Evolutionary conservation across 148 eudicot genomes (phyloP).

Genomic region (Camellia sinensis): DNA sequence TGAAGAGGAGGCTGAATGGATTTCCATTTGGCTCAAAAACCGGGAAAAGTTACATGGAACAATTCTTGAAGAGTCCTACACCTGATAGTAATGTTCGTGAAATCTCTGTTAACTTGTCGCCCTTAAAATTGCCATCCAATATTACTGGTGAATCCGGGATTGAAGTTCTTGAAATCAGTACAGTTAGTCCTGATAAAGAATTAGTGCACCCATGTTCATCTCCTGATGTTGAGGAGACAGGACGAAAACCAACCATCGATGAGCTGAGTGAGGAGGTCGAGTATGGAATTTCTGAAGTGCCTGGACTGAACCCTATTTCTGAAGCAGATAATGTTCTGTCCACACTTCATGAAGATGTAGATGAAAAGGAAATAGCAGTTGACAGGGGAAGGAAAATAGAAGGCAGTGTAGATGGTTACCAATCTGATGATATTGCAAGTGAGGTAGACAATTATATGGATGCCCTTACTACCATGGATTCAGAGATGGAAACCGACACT

Average conservation of each 20-base stretch:
- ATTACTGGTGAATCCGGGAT: slow-evolving; percentile 39
- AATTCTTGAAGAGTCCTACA: slow-evolving; percentile 51
- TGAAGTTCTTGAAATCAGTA: slow-evolving; percentile 47
- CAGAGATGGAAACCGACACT: slow-evolving; percentile 76
- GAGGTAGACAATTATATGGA: slow-evolving; percentile 78
- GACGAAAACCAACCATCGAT: slow-evolving; percentile 28
- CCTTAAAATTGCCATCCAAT: slow-evolving; percentile 33
- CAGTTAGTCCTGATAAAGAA: slow-evolving; percentile 44
- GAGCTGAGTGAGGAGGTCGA: slow-evolving; percentile 28
- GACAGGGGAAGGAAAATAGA: slow-evolving; percentile 42
- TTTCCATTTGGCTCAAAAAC: slow-evolving; percentile 54
- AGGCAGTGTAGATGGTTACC: slow-evolving; percentile 32
- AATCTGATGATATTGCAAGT: slow-evolving; percentile 74
- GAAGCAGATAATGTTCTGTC: slow-evolving; percentile 25
- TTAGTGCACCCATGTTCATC: slow-evolving; percentile 34
- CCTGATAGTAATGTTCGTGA: slow-evolving; percentile 59
- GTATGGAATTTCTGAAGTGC: slow-evolving; percentile 21
- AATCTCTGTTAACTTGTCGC: slow-evolving; percentile 37
- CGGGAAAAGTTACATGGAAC: slow-evolving; percentile 83
- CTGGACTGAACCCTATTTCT: slow-evolving; percentile 18
- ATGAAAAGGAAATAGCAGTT: slow-evolving; percentile 40
- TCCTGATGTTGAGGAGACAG: slow-evolving; percentile 32
- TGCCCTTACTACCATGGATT: slow-evolving; percentile 79
- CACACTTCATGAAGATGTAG: slow-evolving; percentile 23
- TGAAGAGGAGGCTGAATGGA: slow-evolving; percentile 80